Percentiles rank a stretch among this genome's conserved stretches.
Conservation (phyloP, 192 early-diverging fungal genomes). For the Gamsiella multidivaricata region DNA sequence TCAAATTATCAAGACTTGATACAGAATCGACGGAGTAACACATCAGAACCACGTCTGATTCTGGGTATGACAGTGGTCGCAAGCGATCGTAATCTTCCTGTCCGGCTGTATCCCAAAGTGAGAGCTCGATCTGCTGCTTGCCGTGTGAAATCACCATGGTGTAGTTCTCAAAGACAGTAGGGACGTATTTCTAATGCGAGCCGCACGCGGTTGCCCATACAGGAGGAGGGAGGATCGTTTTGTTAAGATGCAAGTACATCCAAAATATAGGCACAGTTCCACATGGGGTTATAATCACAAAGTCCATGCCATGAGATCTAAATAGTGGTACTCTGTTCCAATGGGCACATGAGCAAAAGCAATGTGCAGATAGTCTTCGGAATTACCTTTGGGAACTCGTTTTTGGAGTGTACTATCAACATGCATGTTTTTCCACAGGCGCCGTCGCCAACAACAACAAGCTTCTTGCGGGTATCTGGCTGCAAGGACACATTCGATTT, state of each 20-base stretch:
- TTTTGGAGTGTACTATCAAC: slow-evolving; percentile 78
- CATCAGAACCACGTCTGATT: slow-evolving; percentile 76
- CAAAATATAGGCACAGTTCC: too few species aligned
- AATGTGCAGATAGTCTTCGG: not conserved
- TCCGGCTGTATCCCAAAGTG: slow-evolving; percentile 81
- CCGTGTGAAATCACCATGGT: slow-evolving; percentile 66
- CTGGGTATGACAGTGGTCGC: slow-evolving; percentile 75
- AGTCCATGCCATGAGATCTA: not conserved
- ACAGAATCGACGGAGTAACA: slow-evolving; percentile 74
- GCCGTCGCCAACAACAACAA: slow-evolving; percentile 87
- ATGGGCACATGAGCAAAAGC: too few species aligned
- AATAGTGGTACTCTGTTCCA: too few species aligned
- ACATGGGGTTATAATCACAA: too few species aligned
- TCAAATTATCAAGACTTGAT: slow-evolving; percentile 83
- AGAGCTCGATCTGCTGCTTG: slow-evolving; percentile 68
- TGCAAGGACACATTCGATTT: slow-evolving; percentile 1
- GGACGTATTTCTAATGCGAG: slow-evolving; percentile 66
- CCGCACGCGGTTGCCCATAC: too few species aligned
- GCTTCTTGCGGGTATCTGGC: slow-evolving; percentile 69
- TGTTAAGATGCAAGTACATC: too few species aligned
- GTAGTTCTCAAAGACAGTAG: slow-evolving; percentile 82
- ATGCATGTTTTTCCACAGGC: slow-evolving; percentile 84
- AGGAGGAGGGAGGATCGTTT: not conserved
- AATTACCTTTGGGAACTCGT: slow-evolving; percentile 80
- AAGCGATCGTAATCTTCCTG: slow-evolving; percentile 81